Evolutionary conservation across 768 basidiomycete genomes (phyloP).

Genomic region (Termitomyces sp.): DNA sequence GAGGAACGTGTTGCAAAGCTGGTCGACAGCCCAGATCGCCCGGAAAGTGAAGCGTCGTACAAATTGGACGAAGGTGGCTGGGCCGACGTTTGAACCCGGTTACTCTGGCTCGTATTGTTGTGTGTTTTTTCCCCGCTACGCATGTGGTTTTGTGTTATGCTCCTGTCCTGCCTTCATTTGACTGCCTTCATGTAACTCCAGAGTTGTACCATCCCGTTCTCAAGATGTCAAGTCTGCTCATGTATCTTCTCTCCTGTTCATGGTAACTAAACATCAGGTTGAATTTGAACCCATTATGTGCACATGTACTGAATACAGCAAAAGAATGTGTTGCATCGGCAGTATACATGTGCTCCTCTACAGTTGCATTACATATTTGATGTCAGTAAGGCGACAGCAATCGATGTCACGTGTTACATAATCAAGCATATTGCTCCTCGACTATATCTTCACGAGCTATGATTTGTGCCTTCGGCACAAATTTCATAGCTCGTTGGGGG

Average conservation of each 20-base stretch:
- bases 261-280: not conserved
- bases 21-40: conserved; percentile 84
- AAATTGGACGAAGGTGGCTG: conserved; percentile 90
- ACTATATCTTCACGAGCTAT: too few species aligned
- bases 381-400: too few species aligned
- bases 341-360: too few species aligned
- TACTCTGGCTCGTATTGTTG: not conserved
- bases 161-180: not conserved
- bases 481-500: too few species aligned
- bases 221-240: not conserved
- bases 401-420: too few species aligned
- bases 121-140: not conserved
- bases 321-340: too few species aligned
- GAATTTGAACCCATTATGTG: not conserved
- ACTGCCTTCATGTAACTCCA: not conserved
- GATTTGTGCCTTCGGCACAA: too few species aligned
- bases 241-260: not conserved
- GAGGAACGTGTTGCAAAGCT: conserved; percentile 90
- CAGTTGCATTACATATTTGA: too few species aligned
- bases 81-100: conserved; percentile 61
- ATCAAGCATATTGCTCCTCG: too few species aligned
- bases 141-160: not conserved
- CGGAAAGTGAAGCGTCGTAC: conserved; percentile 89
- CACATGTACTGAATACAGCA: too few species aligned
- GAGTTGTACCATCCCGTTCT: not conserved